Base-by-base conservation (phyloP, 202 grass and related monocot genomes). In the Setaria viridis region DNA sequence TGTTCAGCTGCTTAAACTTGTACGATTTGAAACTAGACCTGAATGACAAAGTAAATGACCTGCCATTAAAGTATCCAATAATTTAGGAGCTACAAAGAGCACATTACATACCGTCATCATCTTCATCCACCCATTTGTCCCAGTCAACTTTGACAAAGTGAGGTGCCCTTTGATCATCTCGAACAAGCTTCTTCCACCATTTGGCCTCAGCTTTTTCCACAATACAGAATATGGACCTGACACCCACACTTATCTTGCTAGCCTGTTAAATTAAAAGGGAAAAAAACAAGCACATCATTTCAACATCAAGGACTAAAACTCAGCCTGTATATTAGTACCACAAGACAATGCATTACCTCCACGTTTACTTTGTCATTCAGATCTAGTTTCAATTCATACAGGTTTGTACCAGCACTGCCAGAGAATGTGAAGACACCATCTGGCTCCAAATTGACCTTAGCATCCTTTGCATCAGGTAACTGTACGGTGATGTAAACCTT, bases 111-210 rank as follows among this genome's bases (percentile, higher is more conserved):
- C 93, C 93, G 5, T 98, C 91, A 78, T 98, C 95, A 81, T 98
- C 95, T 86, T 98, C 95, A 60, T 98, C 95, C 9, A 93, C 93
- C 95, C 95, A 98, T 81, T 95, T 95, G 88, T 98, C 95, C 95
- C 95, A 98, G 74, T 98, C 95, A 82, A 98, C 93, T 85, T 95
- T 98, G 34, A 98, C 71, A 74, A 89, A 98, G 75, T 95, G 91
- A 30, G 93, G 95, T 66, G 91, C 78, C 66, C 78, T 95, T 42
- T 81, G 74, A 47, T 92, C 95, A 80, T 87, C 90, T 32, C 86
- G 88, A 79, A 94, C 89, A 76, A 98, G 81, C 46, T 93, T 98
- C 29, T 89, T 95, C 95, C 95, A 98, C 95, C 95, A 95, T 89
- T 86, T 80, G 48, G 87, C 88, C 54, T 98, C 89, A 62, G 84